Conservation (phyloP, 2,329 filamentous ascomycete species). For the Cladophialophora carrionii region DNA sequence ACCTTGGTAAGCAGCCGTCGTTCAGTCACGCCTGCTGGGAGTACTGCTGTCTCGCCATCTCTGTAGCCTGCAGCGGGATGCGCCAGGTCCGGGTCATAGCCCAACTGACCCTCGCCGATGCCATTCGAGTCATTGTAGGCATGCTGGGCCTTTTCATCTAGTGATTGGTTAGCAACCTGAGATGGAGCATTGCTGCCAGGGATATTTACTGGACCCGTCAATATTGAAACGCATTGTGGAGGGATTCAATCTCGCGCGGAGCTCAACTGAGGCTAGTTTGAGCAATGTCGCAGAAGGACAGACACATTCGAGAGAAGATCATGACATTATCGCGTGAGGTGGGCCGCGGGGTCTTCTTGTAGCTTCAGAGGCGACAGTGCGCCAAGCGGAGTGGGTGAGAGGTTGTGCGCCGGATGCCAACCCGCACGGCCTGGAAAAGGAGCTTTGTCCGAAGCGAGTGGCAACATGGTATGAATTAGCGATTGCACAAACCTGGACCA, state of each 20-base stretch:
- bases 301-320: conserved; percentile 5
- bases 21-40: conserved; percentile 49
- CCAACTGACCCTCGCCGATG: conserved; percentile 23
- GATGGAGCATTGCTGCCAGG: neutral
- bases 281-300: neutral
- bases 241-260: neutral
- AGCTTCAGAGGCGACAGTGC: conserved; percentile 10
- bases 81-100: conserved; percentile 38
- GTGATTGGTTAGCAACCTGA: neutral
- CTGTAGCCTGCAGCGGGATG: conserved; percentile 36
- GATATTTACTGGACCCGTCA: conserved; percentile 30
- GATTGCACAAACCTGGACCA: neutral
- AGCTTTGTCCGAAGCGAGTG: conserved; percentile 19
- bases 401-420: conserved; percentile 2
- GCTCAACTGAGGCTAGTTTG: neutral
- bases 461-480: conserved; percentile 9
- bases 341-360: conserved; percentile 29
- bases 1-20: conserved; percentile 69
- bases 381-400: neutral
- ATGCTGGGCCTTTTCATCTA: conserved; percentile 32
- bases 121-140: conserved; percentile 30
- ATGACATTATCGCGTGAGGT: neutral
- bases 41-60: conserved; percentile 24
- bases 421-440: conserved; percentile 13
- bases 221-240: conserved; percentile 34